phyloP scores from a whole-genome alignment of 1,284 basidiomycete species.

The Cerioporus squamosus region DNA sequence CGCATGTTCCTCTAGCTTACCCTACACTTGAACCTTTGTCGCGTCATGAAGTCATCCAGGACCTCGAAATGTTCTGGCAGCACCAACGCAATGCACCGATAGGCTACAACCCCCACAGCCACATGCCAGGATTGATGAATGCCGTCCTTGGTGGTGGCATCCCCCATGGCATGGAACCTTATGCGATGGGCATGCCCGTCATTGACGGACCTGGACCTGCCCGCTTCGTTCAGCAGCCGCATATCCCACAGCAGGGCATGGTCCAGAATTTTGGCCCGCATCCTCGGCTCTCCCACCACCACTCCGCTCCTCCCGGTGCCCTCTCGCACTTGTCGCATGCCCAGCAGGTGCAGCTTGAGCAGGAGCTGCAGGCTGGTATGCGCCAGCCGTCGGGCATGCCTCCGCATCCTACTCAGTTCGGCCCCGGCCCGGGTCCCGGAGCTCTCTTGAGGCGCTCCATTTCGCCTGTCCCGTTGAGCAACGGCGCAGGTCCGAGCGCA shows the following conservation, averaged over 20 bases:
- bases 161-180: constrained; percentile 29
- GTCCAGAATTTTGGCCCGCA: constrained; percentile 27
- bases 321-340: constrained; percentile 25
- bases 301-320: constrained; percentile 29
- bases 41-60: constrained; percentile 52
- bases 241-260: constrained; percentile 19
- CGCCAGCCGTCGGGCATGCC: constrained; percentile 23
- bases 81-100: constrained; percentile 38
- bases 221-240: constrained; percentile 24
- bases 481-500: constrained; percentile 13
- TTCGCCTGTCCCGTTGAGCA: constrained; percentile 32
- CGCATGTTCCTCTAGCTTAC: constrained; percentile 43
- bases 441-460: constrained; percentile 34
- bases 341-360: constrained; percentile 31
- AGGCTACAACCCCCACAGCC: constrained; percentile 28
- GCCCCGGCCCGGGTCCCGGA: constrained; percentile 20
- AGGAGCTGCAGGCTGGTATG: constrained; percentile 26
- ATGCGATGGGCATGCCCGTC: constrained; percentile 26
- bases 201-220: constrained; percentile 28
- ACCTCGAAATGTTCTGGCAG: constrained; percentile 59
- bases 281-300: constrained; percentile 32
- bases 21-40: constrained; percentile 59
- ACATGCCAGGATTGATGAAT: constrained; percentile 32
- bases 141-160: constrained; percentile 32
- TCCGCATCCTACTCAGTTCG: constrained; percentile 20